Evolutionary conservation across 1,284 basidiomycete genomes (phyloP).

Genomic region (Filobasidium uniguttulatum): DNA sequence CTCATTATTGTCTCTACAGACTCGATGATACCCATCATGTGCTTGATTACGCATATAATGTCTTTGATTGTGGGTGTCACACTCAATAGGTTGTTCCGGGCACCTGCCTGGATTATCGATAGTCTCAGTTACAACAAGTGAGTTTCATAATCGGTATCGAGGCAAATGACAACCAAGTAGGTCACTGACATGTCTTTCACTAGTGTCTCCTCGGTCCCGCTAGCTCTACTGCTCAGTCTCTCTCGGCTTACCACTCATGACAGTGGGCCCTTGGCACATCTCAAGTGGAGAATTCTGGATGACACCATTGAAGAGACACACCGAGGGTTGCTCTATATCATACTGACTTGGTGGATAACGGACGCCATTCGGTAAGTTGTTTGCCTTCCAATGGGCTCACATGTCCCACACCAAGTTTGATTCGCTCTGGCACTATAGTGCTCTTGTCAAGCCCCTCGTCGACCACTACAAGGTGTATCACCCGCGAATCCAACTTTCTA

Average conservation of each 20-base stretch:
- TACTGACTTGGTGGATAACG: conserved; percentile 24
- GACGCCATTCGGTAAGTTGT: conserved; percentile 21
- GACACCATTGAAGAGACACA: conserved; percentile 15
- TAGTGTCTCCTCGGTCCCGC: conserved; percentile 28
- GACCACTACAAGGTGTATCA: conserved; percentile 4
- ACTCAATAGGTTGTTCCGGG: conserved; percentile 17
- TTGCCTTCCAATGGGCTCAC: background rate
- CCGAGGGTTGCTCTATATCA: conserved; percentile 22
- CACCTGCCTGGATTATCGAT: conserved; percentile 25
- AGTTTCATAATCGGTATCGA: conserved; percentile 1
- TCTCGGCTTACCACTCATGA: conserved; percentile 16
- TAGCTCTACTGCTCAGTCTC: conserved; percentile 23
- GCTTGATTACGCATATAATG: conserved; percentile 22
- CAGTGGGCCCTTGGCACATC: conserved; percentile 18
- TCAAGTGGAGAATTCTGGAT: conserved; percentile 26
- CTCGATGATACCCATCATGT: conserved; percentile 27
- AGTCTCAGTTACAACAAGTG: conserved; percentile 29
- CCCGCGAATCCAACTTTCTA: background rate
- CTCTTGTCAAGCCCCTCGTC: conserved; percentile 15
- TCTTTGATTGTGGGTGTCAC: conserved; percentile 21
- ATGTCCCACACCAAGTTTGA: background rate
- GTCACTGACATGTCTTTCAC: background rate
- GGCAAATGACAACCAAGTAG: background rate
- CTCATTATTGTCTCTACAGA: conserved; percentile 3
- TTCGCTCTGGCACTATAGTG: background rate